phyloP scores from a whole-genome alignment of 495 filamentous ascomycete genomes.

The Penicillium bovifimosum region DNA sequence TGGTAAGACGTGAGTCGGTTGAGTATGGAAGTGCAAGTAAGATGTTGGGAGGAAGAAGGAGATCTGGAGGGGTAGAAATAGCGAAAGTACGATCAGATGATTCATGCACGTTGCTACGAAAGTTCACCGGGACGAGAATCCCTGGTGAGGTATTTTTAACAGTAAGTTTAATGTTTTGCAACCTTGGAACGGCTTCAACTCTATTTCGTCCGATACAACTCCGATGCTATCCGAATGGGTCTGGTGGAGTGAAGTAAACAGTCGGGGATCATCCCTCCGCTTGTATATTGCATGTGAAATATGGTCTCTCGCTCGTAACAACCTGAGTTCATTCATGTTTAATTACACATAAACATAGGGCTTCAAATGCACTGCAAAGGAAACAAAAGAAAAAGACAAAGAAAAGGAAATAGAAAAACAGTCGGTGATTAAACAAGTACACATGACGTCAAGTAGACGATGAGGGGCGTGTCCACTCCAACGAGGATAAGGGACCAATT shows the following conservation, averaged over 20 bases:
- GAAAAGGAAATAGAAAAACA: background rate
- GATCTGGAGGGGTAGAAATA: slow-evolving; percentile 21
- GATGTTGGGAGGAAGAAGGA: background rate
- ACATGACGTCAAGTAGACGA: slow-evolving; percentile 10
- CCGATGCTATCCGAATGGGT: background rate
- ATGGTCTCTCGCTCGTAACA: background rate
- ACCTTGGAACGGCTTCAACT: background rate
- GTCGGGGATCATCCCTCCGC: background rate
- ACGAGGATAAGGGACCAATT: background rate
- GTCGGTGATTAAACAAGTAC: background rate
- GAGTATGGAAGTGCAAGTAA: background rate
- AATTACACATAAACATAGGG: slow-evolving; percentile 7
- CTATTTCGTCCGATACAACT: background rate
- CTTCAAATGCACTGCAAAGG: slow-evolving; percentile 12
- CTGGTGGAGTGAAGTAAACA: background rate
- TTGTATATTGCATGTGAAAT: too few species aligned
- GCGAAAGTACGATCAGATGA: background rate
- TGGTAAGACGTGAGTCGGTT: background rate
- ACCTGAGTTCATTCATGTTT: background rate
- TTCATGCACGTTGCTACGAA: background rate
- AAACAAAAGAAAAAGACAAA: background rate
- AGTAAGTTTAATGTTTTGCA: background rate
- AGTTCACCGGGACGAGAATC: background rate
- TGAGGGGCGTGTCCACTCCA: background rate
- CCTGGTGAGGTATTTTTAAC: background rate